A percentile compares a stretch with the other conserved stretches of the same genome.
These are phyloP conservation scores for Streptanthus diversifolius DNA, from an alignment of 345 rosid species.

Conservation along the genomic window DNA sequence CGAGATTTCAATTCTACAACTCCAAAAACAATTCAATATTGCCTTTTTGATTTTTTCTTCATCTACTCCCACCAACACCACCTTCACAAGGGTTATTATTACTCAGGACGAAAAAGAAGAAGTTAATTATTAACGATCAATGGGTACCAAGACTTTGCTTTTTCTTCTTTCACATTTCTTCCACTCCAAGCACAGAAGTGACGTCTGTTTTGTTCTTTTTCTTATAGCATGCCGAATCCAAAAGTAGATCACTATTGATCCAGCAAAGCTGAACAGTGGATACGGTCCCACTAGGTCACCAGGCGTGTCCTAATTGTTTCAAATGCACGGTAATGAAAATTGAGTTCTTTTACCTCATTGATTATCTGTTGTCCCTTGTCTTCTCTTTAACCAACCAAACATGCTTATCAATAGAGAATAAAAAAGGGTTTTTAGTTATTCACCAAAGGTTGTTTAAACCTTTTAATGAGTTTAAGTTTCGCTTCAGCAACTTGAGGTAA, in stretches of 20 bases:
- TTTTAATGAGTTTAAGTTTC: slow-evolving; percentile 42
- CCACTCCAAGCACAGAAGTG: slow-evolving; percentile 30
- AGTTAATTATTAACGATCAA: slow-evolving; percentile 17
- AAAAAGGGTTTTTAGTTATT: neutral
- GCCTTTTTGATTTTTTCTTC: slow-evolving; percentile 11
- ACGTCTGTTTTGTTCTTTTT: slow-evolving; percentile 5
- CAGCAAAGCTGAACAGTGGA: slow-evolving; percentile 29
- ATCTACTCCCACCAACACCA: slow-evolving; percentile 28
- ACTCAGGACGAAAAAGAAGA: neutral
- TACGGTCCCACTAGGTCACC: slow-evolving; percentile 38
- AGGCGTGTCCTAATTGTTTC: slow-evolving; percentile 37
- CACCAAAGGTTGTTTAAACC: slow-evolving; percentile 26
- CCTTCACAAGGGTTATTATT: slow-evolving; percentile 20
- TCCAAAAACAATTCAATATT: neutral
- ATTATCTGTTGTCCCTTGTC: slow-evolving; percentile 33
- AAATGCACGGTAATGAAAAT: slow-evolving; percentile 32
- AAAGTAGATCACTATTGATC: slow-evolving; percentile 32
- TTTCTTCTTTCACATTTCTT: slow-evolving; percentile 27
- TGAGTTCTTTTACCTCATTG: slow-evolving; percentile 19
- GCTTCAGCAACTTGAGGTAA: slow-evolving; percentile 60
- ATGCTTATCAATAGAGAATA: slow-evolving; percentile 5
- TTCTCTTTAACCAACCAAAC: slow-evolving; percentile 35
- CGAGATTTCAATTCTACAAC: slow-evolving; percentile 23
- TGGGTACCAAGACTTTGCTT: slow-evolving; percentile 30
- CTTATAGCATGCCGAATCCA: slow-evolving; percentile 35